Conservation (phyloP, 1,139 yeast genomes). For the Lodderomyces metapsilosis region DNA sequence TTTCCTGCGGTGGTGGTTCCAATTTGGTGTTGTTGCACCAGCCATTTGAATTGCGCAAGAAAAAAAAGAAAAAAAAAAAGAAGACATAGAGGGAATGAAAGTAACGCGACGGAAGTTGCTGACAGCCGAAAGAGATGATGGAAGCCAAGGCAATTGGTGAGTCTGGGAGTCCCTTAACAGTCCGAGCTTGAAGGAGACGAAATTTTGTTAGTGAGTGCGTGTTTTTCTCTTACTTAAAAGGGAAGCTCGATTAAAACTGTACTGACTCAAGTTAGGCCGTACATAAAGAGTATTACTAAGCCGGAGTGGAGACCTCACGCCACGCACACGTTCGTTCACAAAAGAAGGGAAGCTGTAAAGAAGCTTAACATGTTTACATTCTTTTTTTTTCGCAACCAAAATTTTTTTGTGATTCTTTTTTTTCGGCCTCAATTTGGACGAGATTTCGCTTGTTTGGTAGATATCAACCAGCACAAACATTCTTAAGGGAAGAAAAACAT, state of each 20-base stretch:
- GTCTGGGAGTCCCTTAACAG: no score
- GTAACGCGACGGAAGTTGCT: no score
- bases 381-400: slow-evolving; percentile 4
- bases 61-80: not conserved
- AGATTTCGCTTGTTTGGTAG: not conserved
- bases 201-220: no score
- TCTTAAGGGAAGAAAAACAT: not conserved
- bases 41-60: not conserved
- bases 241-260: no score
- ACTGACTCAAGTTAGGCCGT: no score
- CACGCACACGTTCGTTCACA: no score
- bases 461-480: slow-evolving; percentile 6
- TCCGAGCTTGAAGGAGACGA: no score
- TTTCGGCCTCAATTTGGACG: not conserved
- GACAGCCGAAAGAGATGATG: not conserved
- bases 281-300: no score
- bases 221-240: no score
- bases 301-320: no score
- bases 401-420: not conserved
- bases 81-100: not conserved
- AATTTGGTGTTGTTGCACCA: not conserved
- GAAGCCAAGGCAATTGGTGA: no score
- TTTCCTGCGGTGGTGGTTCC: not conserved
- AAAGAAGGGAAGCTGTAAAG: not conserved
- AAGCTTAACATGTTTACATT: no score